Evolutionary conservation across 257 asterid genomes (phyloP).

Genomic region (Voacanga thouarsii): DNA sequence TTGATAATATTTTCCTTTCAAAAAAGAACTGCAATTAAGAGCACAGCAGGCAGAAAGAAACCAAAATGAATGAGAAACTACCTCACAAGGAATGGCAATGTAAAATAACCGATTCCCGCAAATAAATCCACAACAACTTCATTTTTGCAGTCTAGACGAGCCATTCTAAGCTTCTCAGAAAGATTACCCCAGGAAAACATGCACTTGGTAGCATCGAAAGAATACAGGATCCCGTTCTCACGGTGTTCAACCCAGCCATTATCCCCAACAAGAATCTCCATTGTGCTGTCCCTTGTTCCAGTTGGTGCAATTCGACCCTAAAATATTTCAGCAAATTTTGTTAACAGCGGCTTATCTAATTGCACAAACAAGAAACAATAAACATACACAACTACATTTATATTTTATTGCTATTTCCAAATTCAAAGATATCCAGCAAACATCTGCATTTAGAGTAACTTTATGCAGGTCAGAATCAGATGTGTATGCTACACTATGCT

Average conservation of each 20-base stretch:
- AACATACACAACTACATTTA: not conserved
- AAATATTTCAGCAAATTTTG: conserved; percentile 24
- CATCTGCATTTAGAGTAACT: not conserved
- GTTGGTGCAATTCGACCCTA: conserved; percentile 76
- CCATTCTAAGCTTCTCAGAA: conserved; percentile 92
- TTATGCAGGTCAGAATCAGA: not conserved
- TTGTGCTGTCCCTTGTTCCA: conserved; percentile 88
- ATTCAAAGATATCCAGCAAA: not conserved
- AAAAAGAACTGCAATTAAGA: not conserved
- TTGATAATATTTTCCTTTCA: too few relatives aligned
- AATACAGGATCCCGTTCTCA: conserved; percentile 83
- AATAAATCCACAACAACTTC: conserved; percentile 88
- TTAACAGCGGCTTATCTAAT: conserved; percentile 12
- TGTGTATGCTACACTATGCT: not conserved
- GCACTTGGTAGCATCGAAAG: conserved; percentile 90
- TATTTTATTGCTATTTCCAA: not conserved
- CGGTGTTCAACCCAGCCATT: conserved; percentile 94
- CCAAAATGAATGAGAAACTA: conserved; percentile 18
- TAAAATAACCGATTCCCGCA: conserved; percentile 95
- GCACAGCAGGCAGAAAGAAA: not conserved
- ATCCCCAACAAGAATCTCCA: conserved; percentile 92
- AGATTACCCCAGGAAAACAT: conserved; percentile 99
- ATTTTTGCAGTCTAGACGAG: conserved; percentile 63
- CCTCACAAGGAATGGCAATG: conserved; percentile 95
- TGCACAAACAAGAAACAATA: not conserved